These are phyloP conservation scores for Suhomyces terraborum DNA, from an alignment of 1,139 yeast species.

Conservation along the genomic window DNA sequence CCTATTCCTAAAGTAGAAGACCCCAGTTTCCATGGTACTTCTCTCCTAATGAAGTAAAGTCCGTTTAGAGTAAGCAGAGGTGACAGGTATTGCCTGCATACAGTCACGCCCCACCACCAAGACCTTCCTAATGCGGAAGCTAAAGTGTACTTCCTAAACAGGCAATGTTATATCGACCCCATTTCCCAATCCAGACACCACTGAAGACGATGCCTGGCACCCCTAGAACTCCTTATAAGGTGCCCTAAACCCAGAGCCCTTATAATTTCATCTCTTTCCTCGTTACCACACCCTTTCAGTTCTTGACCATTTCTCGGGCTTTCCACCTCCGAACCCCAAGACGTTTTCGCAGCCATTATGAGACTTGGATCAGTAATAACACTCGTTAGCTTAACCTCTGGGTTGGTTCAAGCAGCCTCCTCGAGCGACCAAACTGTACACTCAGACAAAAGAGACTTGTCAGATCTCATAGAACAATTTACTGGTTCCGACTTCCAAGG, in stretches of 20 bases:
- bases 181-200: slow-evolving; percentile 7
- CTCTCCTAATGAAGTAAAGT: not conserved
- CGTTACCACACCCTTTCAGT: not conserved
- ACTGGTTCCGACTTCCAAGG: slow-evolving; percentile 20
- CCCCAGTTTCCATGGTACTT: not conserved
- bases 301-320: not conserved
- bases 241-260: slow-evolving; percentile 1
- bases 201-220: not conserved
- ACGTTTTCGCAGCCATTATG: slow-evolving; percentile 18
- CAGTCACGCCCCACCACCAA: not conserved
- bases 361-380: slow-evolving; percentile 21
- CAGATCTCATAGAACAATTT: slow-evolving; percentile 12
- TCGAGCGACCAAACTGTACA: not conserved
- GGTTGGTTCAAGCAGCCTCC: slow-evolving; percentile 17
- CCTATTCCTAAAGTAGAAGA: not conserved
- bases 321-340: not conserved
- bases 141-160: slow-evolving; percentile 11
- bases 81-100: not conserved
- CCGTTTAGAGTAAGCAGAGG: slow-evolving; percentile 2
- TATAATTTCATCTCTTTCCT: slow-evolving; percentile 1
- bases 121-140: slow-evolving; percentile 19
- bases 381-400: slow-evolving; percentile 17
- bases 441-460: slow-evolving; percentile 5
- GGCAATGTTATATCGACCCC: slow-evolving; percentile 7
- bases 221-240: slow-evolving; percentile 7